Percentiles rank a stretch among this genome's conserved stretches.
Conservation (phyloP, 2,329 filamentous ascomycete genomes). For the Shiraia bambusicola region DNA sequence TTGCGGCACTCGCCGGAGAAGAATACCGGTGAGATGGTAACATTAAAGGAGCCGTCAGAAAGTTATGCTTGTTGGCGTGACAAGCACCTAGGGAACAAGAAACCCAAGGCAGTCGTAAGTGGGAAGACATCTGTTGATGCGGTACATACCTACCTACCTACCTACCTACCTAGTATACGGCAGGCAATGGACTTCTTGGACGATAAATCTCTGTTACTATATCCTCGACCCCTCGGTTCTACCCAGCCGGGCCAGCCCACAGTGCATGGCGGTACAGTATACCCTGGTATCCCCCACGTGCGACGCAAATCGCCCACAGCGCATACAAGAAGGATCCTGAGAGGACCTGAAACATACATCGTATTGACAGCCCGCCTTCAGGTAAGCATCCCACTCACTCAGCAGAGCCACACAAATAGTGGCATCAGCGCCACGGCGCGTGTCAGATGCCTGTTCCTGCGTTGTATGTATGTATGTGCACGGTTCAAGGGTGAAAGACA, state of each 20-base stretch:
- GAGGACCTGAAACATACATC: not conserved
- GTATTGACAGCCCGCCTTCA: constrained; percentile 5
- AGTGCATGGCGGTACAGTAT: not conserved
- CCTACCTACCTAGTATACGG: no score
- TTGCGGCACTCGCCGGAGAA: no score
- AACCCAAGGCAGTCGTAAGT: no score
- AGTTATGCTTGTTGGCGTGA: no score
- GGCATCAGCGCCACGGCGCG: constrained; percentile 11
- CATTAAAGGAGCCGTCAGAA: no score
- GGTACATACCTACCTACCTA: no score
- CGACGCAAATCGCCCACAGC: constrained; percentile 1
- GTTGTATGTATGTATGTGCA: constrained; percentile 1
- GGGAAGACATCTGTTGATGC: no score
- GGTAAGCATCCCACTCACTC: not conserved
- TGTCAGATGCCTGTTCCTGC: constrained; percentile 9
- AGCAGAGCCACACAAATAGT: constrained; percentile 2
- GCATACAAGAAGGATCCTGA: not conserved
- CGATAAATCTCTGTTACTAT: not conserved
- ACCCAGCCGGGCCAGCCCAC: not conserved
- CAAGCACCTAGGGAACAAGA: no score
- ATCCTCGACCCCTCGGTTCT: not conserved
- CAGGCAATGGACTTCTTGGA: no score
- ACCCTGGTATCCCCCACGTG: constrained; percentile 1
- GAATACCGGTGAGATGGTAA: no score
- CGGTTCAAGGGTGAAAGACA: constrained; percentile 6